Conservation (phyloP, 2,329 filamentous ascomycete genomes). For the Aspergillus ustus region DNA sequence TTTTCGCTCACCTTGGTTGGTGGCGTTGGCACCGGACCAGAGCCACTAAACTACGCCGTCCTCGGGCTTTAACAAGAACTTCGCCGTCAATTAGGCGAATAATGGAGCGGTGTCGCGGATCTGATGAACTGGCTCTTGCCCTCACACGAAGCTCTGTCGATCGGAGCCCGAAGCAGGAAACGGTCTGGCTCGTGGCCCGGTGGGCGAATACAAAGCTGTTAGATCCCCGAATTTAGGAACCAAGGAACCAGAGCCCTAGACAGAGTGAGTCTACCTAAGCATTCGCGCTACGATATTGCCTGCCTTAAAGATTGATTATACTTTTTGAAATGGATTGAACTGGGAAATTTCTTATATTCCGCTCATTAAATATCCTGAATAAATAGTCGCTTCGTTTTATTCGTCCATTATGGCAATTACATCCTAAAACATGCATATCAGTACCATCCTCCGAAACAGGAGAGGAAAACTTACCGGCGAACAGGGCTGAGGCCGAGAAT, state of each 20-base stretch:
- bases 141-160: not conserved
- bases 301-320: not conserved
- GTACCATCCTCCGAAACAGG: not conserved
- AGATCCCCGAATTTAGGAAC: not conserved
- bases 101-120: not conserved
- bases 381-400: conserved; percentile 11
- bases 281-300: not conserved
- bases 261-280: not conserved
- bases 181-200: not conserved
- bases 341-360: conserved; percentile 1
- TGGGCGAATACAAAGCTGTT: not conserved
- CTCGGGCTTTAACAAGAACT: conserved; percentile 11
- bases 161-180: not conserved
- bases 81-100: conserved; percentile 2
- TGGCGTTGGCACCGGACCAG: not conserved
- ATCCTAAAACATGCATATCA: conserved; percentile 30
- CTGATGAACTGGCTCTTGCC: not conserved
- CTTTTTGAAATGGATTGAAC: not conserved
- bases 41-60: conserved; percentile 4
- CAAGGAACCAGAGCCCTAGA: not conserved
- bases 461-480: conserved; percentile 50
- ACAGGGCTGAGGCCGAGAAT: conserved; percentile 69
- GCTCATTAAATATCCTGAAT: conserved; percentile 1
- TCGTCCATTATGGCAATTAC: conserved; percentile 25
- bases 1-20: not conserved